Percentiles rank a stretch among this genome's conserved stretches.
These are phyloP conservation scores for Mesembryanthemum crystallinum DNA, from an alignment of 148 eudicot species.

Conservation along the genomic window DNA sequence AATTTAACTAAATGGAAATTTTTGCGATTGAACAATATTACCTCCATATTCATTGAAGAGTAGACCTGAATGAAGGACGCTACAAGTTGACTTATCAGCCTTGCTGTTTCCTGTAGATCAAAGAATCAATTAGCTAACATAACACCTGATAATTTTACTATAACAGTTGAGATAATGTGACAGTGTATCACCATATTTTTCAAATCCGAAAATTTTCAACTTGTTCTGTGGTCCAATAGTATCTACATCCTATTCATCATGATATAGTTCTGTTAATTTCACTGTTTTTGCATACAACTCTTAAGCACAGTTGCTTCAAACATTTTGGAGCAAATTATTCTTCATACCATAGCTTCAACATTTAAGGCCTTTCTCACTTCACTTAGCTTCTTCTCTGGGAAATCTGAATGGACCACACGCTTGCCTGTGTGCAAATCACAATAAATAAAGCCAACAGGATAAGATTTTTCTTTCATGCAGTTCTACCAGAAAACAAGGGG, in stretches of 20 bases:
- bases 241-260: constrained; percentile 65
- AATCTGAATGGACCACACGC: constrained; percentile 84
- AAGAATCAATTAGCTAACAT: background rate
- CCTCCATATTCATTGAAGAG: too few relatives aligned
- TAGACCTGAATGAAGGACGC: too few relatives aligned
- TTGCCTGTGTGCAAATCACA: constrained; percentile 51
- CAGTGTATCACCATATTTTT: constrained; percentile 15
- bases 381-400: constrained; percentile 64
- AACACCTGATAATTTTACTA: background rate
- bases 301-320: background rate
- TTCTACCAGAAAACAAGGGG: background rate
- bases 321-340: background rate
- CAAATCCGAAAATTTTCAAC: constrained; percentile 33
- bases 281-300: too few relatives aligned
- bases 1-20: too few relatives aligned
- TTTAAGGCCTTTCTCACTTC: constrained; percentile 70
- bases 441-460: background rate
- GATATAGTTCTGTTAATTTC: background rate
- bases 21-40: too few relatives aligned
- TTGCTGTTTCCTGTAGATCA: background rate
- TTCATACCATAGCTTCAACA: constrained; percentile 56
- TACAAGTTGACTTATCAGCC: background rate
- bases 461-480: background rate
- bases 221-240: constrained; percentile 35
- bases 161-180: background rate